phyloP scores from a whole-genome alignment of 2,329 filamentous ascomycete genomes.

The Chaetomiaceae sp. region DNA sequence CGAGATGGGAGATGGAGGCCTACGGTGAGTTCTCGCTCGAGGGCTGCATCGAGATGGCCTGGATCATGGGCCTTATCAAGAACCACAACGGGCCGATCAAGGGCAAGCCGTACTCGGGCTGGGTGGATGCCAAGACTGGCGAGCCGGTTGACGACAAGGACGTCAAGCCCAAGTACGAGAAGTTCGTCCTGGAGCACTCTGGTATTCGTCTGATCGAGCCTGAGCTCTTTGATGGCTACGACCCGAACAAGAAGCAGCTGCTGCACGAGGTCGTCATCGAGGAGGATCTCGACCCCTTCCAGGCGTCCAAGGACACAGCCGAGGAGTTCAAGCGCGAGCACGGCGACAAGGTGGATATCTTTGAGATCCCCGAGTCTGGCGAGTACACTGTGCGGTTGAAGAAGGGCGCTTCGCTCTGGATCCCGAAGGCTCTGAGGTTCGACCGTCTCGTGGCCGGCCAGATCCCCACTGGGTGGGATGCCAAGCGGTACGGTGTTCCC shows the following conservation, averaged over 20 bases:
- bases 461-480: conserved; percentile 94
- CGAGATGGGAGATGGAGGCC: conserved; percentile 99
- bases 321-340: conserved; percentile 97
- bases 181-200: conserved; percentile 90
- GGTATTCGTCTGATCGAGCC: conserved; percentile 98
- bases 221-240: conserved; percentile 93
- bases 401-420: conserved; percentile 91
- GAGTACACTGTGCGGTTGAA: conserved; percentile 92
- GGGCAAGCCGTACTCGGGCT: conserved; percentile 93
- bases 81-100: conserved; percentile 96
- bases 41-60: conserved; percentile 98
- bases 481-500: conserved; percentile 90
- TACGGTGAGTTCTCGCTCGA: conserved; percentile 95
- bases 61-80: conserved; percentile 99
- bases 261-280: conserved; percentile 97
- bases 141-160: conserved; percentile 98
- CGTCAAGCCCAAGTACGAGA: conserved; percentile 95
- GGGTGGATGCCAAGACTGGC: conserved; percentile 90
- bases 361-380: conserved; percentile 87
- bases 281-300: conserved; percentile 94
- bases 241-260: conserved; percentile 97
- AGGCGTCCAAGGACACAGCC: conserved; percentile 93
- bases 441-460: conserved; percentile 96
- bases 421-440: conserved; percentile 95
- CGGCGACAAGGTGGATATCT: conserved; percentile 95